Evolutionary conservation across 2,329 filamentous ascomycete species (phyloP).

Genomic region (Graphilbum fragrans): DNA sequence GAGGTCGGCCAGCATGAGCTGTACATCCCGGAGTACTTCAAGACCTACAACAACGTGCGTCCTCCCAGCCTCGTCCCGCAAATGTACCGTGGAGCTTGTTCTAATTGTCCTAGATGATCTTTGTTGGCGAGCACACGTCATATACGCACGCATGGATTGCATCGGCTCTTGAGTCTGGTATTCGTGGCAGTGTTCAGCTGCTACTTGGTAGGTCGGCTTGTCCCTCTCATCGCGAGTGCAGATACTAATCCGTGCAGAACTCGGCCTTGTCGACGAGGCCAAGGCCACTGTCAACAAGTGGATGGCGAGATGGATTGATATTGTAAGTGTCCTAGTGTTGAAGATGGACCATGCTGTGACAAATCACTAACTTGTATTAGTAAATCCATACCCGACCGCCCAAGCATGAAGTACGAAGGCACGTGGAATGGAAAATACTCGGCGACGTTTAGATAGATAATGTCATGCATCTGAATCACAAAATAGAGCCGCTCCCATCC

Average conservation of each 20-base stretch:
- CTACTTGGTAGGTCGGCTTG: slow-evolving; percentile 32
- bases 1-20: slow-evolving; percentile 53
- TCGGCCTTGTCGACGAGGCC: slow-evolving; percentile 59
- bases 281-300: slow-evolving; percentile 51
- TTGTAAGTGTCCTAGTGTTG: slow-evolving; percentile 22
- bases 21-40: slow-evolving; percentile 61
- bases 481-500: no score
- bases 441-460: no score
- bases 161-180: slow-evolving; percentile 53
- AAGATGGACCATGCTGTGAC: no score
- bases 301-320: slow-evolving; percentile 56
- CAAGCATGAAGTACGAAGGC: no score
- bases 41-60: slow-evolving; percentile 48
- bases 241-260: slow-evolving; percentile 19
- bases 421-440: no score
- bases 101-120: no score
- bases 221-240: neutral
- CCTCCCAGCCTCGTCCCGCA: no score
- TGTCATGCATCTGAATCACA: no score
- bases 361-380: no score
- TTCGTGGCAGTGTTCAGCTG: slow-evolving; percentile 52
- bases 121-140: slow-evolving; percentile 56
- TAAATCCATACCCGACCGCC: no score
- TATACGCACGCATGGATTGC: slow-evolving; percentile 64
- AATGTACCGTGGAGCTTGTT: no score